phyloP scores from a whole-genome alignment of 2,329 filamentous ascomycete species.

The Colletotrichum cereale region DNA sequence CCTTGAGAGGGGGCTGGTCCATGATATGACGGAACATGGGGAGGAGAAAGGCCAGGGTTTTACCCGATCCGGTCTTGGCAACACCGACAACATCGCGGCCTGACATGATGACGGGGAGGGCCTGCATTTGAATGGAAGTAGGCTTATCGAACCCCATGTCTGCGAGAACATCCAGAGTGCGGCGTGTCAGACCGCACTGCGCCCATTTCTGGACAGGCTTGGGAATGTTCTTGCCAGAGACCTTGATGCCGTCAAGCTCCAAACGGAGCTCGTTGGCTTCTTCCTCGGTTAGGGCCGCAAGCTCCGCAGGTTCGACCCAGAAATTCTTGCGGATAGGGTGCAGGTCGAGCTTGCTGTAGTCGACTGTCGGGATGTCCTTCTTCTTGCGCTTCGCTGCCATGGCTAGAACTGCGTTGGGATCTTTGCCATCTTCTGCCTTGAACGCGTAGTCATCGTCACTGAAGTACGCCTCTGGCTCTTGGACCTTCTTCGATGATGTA shows the following conservation, averaged over 20 bases:
- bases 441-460: slow-evolving; percentile 82
- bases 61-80: slow-evolving; percentile 97
- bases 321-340: slow-evolving; percentile 93
- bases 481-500: slow-evolving; percentile 63
- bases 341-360: slow-evolving; percentile 89
- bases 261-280: slow-evolving; percentile 85
- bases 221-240: slow-evolving; percentile 87
- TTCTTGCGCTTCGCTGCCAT: slow-evolving; percentile 82
- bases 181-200: slow-evolving; percentile 89
- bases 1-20: slow-evolving; percentile 85
- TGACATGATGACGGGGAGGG: slow-evolving; percentile 94
- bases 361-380: slow-evolving; percentile 90
- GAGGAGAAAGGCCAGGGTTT: slow-evolving; percentile 94
- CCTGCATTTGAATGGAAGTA: slow-evolving; percentile 95
- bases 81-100: slow-evolving; percentile 96
- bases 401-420: slow-evolving; percentile 63
- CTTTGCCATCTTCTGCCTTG: slow-evolving; percentile 60
- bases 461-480: slow-evolving; percentile 87
- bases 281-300: slow-evolving; percentile 85
- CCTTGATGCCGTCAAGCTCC: slow-evolving; percentile 95
- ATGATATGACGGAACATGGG: slow-evolving; percentile 99
- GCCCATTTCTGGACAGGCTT: slow-evolving; percentile 98
- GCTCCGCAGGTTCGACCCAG: slow-evolving; percentile 89
- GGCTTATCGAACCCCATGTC: slow-evolving; percentile 87
- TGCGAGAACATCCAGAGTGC: slow-evolving; percentile 87